phyloP scores from a whole-genome alignment of 441 rosid species.

The Pelargonium citronellum region DNA sequence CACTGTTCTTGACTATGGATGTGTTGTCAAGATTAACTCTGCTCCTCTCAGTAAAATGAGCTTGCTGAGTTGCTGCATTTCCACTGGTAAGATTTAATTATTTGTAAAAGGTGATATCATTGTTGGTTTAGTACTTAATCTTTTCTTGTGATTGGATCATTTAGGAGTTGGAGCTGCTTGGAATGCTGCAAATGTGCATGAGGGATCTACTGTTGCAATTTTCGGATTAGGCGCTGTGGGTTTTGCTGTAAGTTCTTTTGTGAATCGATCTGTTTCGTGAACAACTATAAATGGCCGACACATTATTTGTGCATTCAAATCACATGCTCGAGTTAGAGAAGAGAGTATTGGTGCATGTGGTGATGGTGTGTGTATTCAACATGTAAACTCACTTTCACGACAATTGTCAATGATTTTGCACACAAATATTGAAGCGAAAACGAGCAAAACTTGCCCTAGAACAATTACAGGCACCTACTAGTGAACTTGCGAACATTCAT shows the following conservation, averaged over 20 bases:
- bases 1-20: slow-evolving; percentile 39
- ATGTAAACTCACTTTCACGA: too few relatives aligned
- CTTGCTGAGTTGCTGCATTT: slow-evolving; percentile 41
- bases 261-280: too few relatives aligned
- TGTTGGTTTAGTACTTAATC: neutral
- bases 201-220: slow-evolving; percentile 39
- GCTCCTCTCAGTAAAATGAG: slow-evolving; percentile 35
- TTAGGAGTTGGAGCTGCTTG: slow-evolving; percentile 48
- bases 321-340: neutral
- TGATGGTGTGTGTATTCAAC: too few relatives aligned
- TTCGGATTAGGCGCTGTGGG: slow-evolving; percentile 46
- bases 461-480: too few relatives aligned
- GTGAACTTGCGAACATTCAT: too few relatives aligned
- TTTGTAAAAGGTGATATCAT: too few relatives aligned
- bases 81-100: slow-evolving; percentile 29
- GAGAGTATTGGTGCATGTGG: too few relatives aligned
- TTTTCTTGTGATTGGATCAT: neutral
- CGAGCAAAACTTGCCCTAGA: too few relatives aligned
- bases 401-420: too few relatives aligned
- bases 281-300: too few relatives aligned
- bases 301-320: too few relatives aligned
- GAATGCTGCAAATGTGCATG: slow-evolving; percentile 35
- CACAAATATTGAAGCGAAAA: too few relatives aligned
- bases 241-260: slow-evolving; percentile 31
- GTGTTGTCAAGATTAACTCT: slow-evolving; percentile 33